Evolutionary conservation across 2,329 filamentous ascomycete genomes (phyloP), one percentile per base, ranked within the genome.

Genomic region (Neonectria magnoliae): DNA sequence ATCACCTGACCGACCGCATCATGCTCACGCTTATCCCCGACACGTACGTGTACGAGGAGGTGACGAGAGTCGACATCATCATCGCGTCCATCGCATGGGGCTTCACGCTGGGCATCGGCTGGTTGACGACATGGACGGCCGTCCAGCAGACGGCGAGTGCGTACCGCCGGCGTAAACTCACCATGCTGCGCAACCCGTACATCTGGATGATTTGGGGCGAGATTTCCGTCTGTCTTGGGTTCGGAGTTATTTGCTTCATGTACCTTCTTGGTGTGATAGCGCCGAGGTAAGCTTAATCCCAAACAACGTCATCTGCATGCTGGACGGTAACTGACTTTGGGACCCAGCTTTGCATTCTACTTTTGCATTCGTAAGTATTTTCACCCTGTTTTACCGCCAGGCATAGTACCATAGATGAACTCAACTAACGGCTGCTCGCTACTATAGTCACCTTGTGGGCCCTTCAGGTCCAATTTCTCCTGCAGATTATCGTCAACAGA

Each of bases 151-250:
- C 75, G 1, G 70, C 64, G n/a, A 75, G 75, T 7, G 65, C 76
- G 45, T 80, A 73, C 57, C 71, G 75, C n/a, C 76, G 71, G 5
- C 75, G 69, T 27, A 68, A 74, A 16, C 41, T 44, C 18, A 42
- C 75, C 72, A 66, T 77, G 67, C 25, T 61, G 72, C 76, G 70
- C n/a, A 82, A 81, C 59, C 72, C 77, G 4, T 83, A 83, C 59
- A 76, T 84, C 1, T 81, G 79, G 78, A 78, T 84, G 78, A 80
- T 84, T 62, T 84, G 81, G 82, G 55, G 79, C 33, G 82, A 84
- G 66, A 76, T 83, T 20, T 1, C 75, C 0, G 78, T 79, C 2
- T 82, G 78, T 11, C 73, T 82, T 16, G 56, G 74, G 3, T 83
- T 84, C 33, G 78, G 77, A 5, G 65, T 82, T 33, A 77, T 82